Base-by-base conservation (phyloP, 75 land plant species). In the Sequoiadendron giganteum region DNA sequence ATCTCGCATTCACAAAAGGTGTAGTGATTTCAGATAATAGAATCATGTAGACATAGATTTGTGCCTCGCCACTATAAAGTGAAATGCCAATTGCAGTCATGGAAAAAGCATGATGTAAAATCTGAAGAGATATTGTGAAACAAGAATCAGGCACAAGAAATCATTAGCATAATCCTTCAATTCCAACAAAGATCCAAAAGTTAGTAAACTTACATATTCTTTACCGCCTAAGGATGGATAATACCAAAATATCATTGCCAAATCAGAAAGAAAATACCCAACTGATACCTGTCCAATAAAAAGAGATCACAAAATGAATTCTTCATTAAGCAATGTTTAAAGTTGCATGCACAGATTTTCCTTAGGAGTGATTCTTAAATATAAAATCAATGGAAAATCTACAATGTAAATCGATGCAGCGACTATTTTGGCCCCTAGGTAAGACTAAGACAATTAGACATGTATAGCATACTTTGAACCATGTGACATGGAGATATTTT, bases 1-100 rank as follows among this genome's bases (percentile, higher is more conserved):
- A 96, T 94, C 98, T 92, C 42, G 95, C 89, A 89, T 96, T 96
- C 38, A 96, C 95, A 86, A 95, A 94, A 19, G 98, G 98, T 83
- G 98, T 96, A n/a, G 98, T 95, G 42, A 83, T 42, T 85, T 96
- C 98, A 85, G 98, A 87, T 73, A 96, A 90, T 55, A 96, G 92
- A 86, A 94, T 94, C 91, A 96, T 92, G 73, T 94, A 91, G 73
- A 96, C 90, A 86, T 95, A 96, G 21, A 94, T 16, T 45, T 94
- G 96, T 88, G 88, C 98, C 85, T 94, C 89, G 10, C 95, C 94
- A 88, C 93, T 93, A n/a, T 89, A 49, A 21, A 95, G 89, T 36
- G 97, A 88, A 36, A 93, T 91, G 88, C 86, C 38, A 52, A 96
- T 89, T 8, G 98, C 90, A 89, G 89, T 86, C 92, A 94, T 89